These are phyloP conservation scores for Thraustochytrium striatum DNA, from an alignment of 352 stramenopile species.

Conservation along the genomic window DNA sequence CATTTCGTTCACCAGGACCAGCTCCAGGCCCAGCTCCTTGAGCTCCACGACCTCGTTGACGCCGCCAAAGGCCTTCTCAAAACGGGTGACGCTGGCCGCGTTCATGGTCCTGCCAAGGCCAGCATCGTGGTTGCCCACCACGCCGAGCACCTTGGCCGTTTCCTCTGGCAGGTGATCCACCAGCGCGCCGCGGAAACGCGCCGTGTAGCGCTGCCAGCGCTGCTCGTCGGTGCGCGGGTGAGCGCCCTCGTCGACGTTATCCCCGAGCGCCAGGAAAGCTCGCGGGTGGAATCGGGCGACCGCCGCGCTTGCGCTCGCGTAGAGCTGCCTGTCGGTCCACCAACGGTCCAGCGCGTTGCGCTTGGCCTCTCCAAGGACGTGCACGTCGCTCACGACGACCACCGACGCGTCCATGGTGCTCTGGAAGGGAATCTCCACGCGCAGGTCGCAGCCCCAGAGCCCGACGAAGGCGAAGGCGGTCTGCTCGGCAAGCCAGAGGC, in stretches of 20 bases:
- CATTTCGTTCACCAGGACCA: background rate
- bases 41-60: background rate
- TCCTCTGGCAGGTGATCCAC: background rate
- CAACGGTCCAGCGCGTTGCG: background rate
- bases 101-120: too few relatives aligned
- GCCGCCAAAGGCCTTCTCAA: background rate
- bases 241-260: constrained; percentile 21
- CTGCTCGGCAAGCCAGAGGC: too few relatives aligned
- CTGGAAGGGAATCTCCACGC: too few relatives aligned
- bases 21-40: background rate
- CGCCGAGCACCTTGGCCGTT: background rate
- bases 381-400: background rate
- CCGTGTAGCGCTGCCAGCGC: background rate
- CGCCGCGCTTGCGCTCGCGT: background rate
- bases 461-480: too few relatives aligned
- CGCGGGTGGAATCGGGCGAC: background rate
- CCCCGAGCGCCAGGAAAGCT: background rate
- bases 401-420: too few relatives aligned
- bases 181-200: background rate
- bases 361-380: background rate
- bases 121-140: constrained; percentile 2
- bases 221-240: background rate
- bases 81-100: too few relatives aligned
- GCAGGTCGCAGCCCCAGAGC: too few relatives aligned
- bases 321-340: constrained; percentile 15